A percentile compares a stretch with the other conserved stretches of the same genome.
Evolutionary conservation across 495 filamentous ascomycete species (phyloP).

Genomic region (Pyrenula massariospora): DNA sequence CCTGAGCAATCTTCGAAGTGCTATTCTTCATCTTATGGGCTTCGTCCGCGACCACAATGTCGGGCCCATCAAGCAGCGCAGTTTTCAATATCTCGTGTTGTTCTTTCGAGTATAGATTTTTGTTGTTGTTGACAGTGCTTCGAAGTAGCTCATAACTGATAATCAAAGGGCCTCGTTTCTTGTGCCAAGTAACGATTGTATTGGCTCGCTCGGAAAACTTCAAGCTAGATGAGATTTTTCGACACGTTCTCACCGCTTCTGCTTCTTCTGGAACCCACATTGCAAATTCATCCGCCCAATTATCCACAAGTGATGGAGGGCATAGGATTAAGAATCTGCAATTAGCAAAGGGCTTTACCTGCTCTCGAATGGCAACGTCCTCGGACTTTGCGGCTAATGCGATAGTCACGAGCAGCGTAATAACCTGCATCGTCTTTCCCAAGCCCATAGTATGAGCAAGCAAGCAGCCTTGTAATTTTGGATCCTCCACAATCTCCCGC

Average conservation of each 20-base stretch:
- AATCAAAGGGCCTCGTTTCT: slow-evolving; percentile 59
- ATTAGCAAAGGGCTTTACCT: slow-evolving; percentile 48
- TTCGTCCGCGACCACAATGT: slow-evolving; percentile 79
- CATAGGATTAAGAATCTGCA: slow-evolving; percentile 64
- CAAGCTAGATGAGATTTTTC: slow-evolving; percentile 30
- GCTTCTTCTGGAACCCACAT: slow-evolving; percentile 48
- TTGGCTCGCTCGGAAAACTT: slow-evolving; percentile 20
- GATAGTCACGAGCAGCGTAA: slow-evolving; percentile 68
- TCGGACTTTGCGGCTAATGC: slow-evolving; percentile 48
- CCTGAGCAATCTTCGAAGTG: slow-evolving; percentile 32
- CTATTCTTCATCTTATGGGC: slow-evolving; percentile 70
- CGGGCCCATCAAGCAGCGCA: slow-evolving; percentile 46
- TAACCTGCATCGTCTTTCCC: slow-evolving; percentile 86
- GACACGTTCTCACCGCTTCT: slow-evolving; percentile 34
- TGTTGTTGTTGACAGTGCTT: slow-evolving; percentile 25
- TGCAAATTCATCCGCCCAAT: slow-evolving; percentile 70
- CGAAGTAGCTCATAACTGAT: slow-evolving; percentile 63
- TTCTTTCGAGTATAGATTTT: slow-evolving; percentile 14
- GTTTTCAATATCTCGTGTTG: slow-evolving; percentile 25
- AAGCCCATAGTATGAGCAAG: slow-evolving; percentile 90
- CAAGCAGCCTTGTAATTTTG: slow-evolving; percentile 58
- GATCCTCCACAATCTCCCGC: slow-evolving; percentile 58
- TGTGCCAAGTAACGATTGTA: slow-evolving; percentile 45
- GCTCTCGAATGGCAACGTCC: slow-evolving; percentile 40
- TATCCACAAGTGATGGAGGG: slow-evolving; percentile 62